These are phyloP conservation scores for Myxozyma mucilagina DNA, from an alignment of 805 yeast genomes.

Conservation along the genomic window DNA sequence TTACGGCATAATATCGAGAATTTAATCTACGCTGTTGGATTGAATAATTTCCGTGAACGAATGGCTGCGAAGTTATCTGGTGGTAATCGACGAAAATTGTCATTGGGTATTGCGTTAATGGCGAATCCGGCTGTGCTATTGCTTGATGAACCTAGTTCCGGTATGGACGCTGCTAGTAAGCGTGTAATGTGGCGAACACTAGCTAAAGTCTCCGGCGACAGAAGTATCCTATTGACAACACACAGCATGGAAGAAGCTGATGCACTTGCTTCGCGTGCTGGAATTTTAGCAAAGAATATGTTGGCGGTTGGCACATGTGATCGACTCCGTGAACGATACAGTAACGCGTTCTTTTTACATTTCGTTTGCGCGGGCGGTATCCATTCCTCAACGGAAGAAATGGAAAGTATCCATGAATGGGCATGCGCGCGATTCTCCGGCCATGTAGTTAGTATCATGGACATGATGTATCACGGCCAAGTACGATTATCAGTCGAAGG, in stretches of 20 bases:
- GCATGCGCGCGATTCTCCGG: slow-evolving; percentile 31
- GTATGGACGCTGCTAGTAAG: slow-evolving; percentile 45
- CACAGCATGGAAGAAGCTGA: slow-evolving; percentile 46
- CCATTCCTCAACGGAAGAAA: slow-evolving; percentile 1
- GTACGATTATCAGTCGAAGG: slow-evolving; percentile 31
- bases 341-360: slow-evolving; percentile 37
- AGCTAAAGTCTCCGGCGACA: slow-evolving; percentile 36
- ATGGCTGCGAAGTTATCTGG: slow-evolving; percentile 41
- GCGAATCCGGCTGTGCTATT: slow-evolving; percentile 41
- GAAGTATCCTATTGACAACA: slow-evolving; percentile 41
- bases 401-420: slow-evolving; percentile 18
- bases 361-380: slow-evolving; percentile 32
- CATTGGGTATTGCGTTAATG: slow-evolving; percentile 41
- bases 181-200: slow-evolving; percentile 44
- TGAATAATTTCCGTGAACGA: slow-evolving; percentile 36
- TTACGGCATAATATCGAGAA: slow-evolving; percentile 36
- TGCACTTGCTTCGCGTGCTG: slow-evolving; percentile 41
- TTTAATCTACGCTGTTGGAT: slow-evolving; percentile 40
- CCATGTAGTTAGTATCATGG: slow-evolving; percentile 23
- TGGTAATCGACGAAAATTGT: slow-evolving; percentile 42
- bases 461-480: slow-evolving; percentile 35
- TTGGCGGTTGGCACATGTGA: slow-evolving; percentile 40
- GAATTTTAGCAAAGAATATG: slow-evolving; percentile 38
- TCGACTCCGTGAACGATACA: slow-evolving; percentile 35
- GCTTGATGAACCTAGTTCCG: slow-evolving; percentile 44